Evolutionary conservation across 208 protist species (phyloP).

Genomic region (Zelonia costaricensis): DNA sequence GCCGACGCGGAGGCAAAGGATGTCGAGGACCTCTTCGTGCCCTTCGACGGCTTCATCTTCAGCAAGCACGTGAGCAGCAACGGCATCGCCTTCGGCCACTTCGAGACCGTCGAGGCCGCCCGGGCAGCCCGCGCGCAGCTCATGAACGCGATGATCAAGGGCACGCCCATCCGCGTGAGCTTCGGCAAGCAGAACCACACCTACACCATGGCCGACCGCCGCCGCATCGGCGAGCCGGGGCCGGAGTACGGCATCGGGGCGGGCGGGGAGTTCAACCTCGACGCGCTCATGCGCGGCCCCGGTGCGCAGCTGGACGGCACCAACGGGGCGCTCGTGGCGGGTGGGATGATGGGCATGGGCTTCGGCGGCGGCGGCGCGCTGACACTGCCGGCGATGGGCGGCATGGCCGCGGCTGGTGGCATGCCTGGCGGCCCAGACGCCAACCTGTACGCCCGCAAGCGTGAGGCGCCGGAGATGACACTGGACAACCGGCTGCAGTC

Average conservation of each 20-base stretch:
- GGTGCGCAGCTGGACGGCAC: slow-evolving; percentile 26
- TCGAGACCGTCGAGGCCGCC: slow-evolving; percentile 71
- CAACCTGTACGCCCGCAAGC: slow-evolving; percentile 50
- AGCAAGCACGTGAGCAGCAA: slow-evolving; percentile 62
- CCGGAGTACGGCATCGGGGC: neutral
- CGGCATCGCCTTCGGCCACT: slow-evolving; percentile 86
- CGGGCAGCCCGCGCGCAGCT: slow-evolving; percentile 57
- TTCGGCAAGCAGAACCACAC: slow-evolving; percentile 86
- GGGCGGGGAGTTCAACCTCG: slow-evolving; percentile 36
- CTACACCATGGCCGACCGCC: slow-evolving; percentile 67
- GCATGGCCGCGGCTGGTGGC: slow-evolving; percentile 22
- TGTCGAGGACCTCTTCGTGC: slow-evolving; percentile 66
- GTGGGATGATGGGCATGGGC: slow-evolving; percentile 19
- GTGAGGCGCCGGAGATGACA: slow-evolving; percentile 58
- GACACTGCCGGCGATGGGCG: slow-evolving; percentile 62
- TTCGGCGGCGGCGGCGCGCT: slow-evolving; percentile 26
- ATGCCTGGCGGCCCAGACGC: slow-evolving; percentile 10
- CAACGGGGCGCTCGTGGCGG: slow-evolving; percentile 40
- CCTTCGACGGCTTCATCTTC: slow-evolving; percentile 88
- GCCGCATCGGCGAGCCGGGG: slow-evolving; percentile 27
- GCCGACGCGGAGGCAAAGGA: slow-evolving; percentile 61
- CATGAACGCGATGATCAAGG: slow-evolving; percentile 51
- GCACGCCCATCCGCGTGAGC: slow-evolving; percentile 73
- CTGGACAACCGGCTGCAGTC: slow-evolving; percentile 74
- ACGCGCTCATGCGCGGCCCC: slow-evolving; percentile 47